Evolutionary conservation across 179 eudicot species (phyloP).

Genomic region (Kewa caespitosa): DNA sequence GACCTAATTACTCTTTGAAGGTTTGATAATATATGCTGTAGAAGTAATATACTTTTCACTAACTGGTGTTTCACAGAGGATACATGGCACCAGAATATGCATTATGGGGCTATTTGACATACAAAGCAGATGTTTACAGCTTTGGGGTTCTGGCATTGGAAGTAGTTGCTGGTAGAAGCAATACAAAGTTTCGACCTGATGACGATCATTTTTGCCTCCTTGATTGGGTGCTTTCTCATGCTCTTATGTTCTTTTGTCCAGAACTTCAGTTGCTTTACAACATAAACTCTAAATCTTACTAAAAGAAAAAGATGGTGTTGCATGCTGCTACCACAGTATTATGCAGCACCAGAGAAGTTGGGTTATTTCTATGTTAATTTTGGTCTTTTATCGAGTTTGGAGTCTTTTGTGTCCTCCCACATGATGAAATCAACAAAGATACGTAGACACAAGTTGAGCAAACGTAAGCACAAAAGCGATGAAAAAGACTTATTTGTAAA

Average conservation of each 20-base stretch:
- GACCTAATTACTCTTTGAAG: neutral
- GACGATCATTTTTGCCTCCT: slow-evolving; percentile 46
- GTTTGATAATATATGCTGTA: neutral
- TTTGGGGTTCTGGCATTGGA: slow-evolving; percentile 48
- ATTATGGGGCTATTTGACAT: slow-evolving; percentile 46
- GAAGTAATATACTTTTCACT: neutral
- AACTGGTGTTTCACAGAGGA: slow-evolving; percentile 32
- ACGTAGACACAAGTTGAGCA: no score
- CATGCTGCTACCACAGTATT: neutral
- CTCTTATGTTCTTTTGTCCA: neutral
- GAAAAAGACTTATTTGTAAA: no score
- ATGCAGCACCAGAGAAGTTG: neutral
- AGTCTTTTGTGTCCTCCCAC: neutral
- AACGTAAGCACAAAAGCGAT: no score
- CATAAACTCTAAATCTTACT: neutral
- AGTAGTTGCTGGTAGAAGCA: slow-evolving; percentile 43
- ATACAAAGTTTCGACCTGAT: slow-evolving; percentile 38
- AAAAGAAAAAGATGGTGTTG: neutral
- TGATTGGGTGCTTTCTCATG: slow-evolving; percentile 38
- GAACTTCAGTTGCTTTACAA: neutral
- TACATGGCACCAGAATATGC: slow-evolving; percentile 59
- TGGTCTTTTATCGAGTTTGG: neutral
- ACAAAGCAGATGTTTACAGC: slow-evolving; percentile 54
- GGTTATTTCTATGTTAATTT: neutral
- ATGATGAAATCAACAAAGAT: no score